Percentiles rank a stretch among this genome's conserved stretches.
These are phyloP conservation scores for Helotiales sp. DNA, from an alignment of 2,329 filamentous ascomycete species.

Conservation along the genomic window DNA sequence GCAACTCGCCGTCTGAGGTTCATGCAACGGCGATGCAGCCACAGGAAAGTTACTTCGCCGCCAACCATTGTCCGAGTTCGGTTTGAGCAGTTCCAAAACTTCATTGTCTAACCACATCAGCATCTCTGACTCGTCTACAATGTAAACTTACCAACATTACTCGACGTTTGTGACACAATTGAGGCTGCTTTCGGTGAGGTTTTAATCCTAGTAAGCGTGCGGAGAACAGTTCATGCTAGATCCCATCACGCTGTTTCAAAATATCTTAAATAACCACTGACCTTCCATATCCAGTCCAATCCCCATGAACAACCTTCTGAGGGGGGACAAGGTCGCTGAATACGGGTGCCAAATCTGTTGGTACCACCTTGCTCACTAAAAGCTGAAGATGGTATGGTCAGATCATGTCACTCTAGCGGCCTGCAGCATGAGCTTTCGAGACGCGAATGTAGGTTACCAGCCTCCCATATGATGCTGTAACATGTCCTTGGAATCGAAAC, in stretches of 20 bases:
- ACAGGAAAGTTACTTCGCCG: background rate
- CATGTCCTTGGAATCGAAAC: background rate
- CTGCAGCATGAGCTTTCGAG: background rate
- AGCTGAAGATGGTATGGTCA: background rate
- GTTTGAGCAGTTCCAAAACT: background rate
- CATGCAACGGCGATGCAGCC: background rate
- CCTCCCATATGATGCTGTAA: background rate
- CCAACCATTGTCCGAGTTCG: background rate
- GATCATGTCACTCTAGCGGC: constrained; percentile 1
- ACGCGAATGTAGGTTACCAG: background rate
- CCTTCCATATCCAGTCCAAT: background rate
- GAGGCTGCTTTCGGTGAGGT: background rate
- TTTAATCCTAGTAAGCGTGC: background rate
- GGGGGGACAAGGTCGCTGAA: background rate
- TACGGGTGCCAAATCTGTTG: background rate
- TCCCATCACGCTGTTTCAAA: background rate
- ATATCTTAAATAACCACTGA: background rate
- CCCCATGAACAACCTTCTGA: background rate
- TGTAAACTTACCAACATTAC: background rate
- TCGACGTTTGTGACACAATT: background rate
- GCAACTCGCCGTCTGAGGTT: background rate
- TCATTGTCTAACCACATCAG: background rate
- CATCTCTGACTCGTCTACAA: background rate
- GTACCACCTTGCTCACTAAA: background rate
- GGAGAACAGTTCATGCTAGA: background rate